Evolutionary conservation across 2,329 filamentous ascomycete species (phyloP).

Genomic region (Colletotrichum chlorophyti): DNA sequence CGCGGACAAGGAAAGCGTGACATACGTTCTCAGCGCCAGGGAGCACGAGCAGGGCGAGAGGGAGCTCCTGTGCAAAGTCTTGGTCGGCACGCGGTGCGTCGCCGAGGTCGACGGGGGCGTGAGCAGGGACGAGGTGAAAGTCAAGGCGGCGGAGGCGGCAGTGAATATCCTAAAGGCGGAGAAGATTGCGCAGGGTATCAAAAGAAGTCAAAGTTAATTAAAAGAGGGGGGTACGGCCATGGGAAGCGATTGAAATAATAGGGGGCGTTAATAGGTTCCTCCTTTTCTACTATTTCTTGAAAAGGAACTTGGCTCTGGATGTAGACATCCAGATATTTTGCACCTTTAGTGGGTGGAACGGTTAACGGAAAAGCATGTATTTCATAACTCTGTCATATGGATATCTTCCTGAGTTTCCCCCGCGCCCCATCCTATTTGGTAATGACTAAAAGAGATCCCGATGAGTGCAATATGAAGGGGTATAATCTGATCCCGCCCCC

Average conservation of each 20-base stretch:
- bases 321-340: no score
- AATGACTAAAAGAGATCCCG: neutral
- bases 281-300: no score
- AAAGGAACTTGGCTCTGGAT: no score
- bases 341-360: no score
- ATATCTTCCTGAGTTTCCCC: no score
- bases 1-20: slow-evolving; percentile 57
- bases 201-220: neutral
- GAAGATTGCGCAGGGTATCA: neutral
- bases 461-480: neutral
- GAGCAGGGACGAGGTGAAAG: slow-evolving; percentile 58
- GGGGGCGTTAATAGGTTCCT: no score
- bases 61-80: slow-evolving; percentile 53
- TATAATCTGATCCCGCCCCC: slow-evolving; percentile 11
- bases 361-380: no score
- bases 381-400: no score
- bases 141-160: slow-evolving; percentile 61
- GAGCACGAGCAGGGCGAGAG: slow-evolving; percentile 32
- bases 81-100: slow-evolving; percentile 54
- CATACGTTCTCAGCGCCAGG: slow-evolving; percentile 53
- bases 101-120: slow-evolving; percentile 53
- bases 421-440: no score
- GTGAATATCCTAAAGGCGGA: slow-evolving; percentile 42
- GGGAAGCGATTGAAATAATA: neutral
- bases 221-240: neutral